Conservation (phyloP, 768 basidiomycete genomes). For the Paxillus rubicundulus region DNA sequence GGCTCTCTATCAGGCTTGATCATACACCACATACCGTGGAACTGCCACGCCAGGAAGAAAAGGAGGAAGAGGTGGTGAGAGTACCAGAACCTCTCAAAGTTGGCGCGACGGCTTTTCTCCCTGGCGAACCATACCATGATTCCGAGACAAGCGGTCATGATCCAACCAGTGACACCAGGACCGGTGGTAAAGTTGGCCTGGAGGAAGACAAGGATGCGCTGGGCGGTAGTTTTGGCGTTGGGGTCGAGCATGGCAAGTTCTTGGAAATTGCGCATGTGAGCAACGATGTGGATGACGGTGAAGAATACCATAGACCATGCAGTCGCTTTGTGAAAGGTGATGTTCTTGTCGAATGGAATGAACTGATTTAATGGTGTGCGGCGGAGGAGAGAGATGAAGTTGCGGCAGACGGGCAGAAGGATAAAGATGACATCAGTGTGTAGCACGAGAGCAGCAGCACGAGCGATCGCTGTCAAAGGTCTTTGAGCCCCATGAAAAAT, state of each 20-base stretch:
- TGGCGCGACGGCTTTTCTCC: constrained; percentile 72
- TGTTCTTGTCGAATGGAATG: constrained; percentile 93
- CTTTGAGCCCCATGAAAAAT: neutral
- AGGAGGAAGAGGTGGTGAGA: constrained; percentile 85
- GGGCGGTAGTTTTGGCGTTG: constrained; percentile 49
- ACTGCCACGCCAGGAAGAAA: constrained; percentile 93
- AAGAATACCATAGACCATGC: constrained; percentile 88
- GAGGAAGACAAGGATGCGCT: constrained; percentile 70
- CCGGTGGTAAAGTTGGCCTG: constrained; percentile 78
- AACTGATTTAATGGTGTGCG: constrained; percentile 80
- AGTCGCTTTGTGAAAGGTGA: constrained; percentile 87
- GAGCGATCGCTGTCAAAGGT: constrained; percentile 65
- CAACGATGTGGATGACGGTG: constrained; percentile 69
- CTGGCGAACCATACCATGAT: constrained; percentile 84
- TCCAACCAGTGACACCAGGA: constrained; percentile 83
- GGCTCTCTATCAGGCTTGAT: constrained; percentile 88
- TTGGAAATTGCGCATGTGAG: constrained; percentile 86
- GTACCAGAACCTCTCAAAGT: constrained; percentile 92
- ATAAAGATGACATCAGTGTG: constrained; percentile 93
- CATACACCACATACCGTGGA: constrained; percentile 98
- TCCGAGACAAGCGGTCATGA: constrained; percentile 72
- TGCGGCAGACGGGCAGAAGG: constrained; percentile 91
- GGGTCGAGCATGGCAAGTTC: constrained; percentile 58
- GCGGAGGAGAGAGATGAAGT: constrained; percentile 87
- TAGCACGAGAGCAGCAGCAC: constrained; percentile 84